Base-by-base conservation (phyloP, 2,329 filamentous ascomycete species). In the Arthrobotrys entomopaga region DNA sequence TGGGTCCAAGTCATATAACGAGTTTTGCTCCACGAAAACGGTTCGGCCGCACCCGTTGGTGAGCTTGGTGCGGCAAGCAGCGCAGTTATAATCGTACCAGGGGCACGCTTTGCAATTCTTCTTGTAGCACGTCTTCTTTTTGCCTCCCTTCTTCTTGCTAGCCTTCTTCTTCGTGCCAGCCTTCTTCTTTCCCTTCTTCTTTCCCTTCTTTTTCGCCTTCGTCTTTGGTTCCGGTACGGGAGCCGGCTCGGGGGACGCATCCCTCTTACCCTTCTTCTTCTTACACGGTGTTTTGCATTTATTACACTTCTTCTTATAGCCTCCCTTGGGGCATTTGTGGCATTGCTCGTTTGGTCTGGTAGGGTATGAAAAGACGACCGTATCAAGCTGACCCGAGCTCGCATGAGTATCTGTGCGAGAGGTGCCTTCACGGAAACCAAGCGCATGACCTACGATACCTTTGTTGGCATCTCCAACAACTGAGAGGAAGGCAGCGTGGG, bases 1-100 rank as follows among this genome's bases (percentile, higher is more conserved):
- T 79, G 86, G 84, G 16, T 65, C 60, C 38, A 65, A 56, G 22
- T 16, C 38, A n/a, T 65, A 65, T 1, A 65, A 50, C 5, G 11
- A 2, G 11, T 2, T 43, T 19, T 40, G 15, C 22, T 61, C 34
- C 2, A 38, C 38, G 46, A 54, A 60, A 26, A 69, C 53, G 16
- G 54, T 69, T 24, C 65, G 46, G 15, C 65, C 65, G 19, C 65
- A 69, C 8, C 54, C 56, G 11, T 20, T 16, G n/a, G 29, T 16
- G 10, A 69, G 34, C 24, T 19, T 43, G 7, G 34, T 46, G 7
- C 65, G 46, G 15, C 65, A 69, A 34, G 48, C 16, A 1, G n/a
- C n/a, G 24, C 65, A 69, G 56, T 60, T 60, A 0, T 19, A 43
- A 40, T 69, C 48, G 48, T 60, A 69, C 2, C 26, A 40, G 2